Conservation (phyloP, 768 basidiomycete genomes). For the Ramaria sp. region DNA sequence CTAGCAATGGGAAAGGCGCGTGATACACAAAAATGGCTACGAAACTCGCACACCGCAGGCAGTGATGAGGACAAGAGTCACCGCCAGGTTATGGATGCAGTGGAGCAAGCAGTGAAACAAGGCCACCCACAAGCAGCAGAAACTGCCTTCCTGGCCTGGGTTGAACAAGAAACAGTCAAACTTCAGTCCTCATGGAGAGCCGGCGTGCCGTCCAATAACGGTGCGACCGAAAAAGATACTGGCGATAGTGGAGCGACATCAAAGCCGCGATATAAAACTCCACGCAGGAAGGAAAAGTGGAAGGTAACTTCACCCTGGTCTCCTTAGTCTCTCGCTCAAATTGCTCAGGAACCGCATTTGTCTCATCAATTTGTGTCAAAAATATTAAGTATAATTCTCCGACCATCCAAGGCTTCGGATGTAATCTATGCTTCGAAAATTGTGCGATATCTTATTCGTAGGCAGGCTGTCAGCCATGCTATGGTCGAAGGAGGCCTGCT, state of each 20-base stretch:
- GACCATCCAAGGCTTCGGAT: constrained; percentile 21
- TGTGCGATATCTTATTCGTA: constrained; percentile 45
- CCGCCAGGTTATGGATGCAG: constrained; percentile 24
- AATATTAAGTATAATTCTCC: constrained; percentile 40
- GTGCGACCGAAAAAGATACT: background rate
- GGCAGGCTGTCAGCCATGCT: constrained; percentile 39
- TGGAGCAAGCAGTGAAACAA: constrained; percentile 31
- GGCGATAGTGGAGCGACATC: background rate
- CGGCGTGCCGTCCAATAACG: background rate
- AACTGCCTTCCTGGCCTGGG: constrained; percentile 52
- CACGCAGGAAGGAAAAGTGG: constrained; percentile 21
- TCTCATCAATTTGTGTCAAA: constrained; percentile 50
- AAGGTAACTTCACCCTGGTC: background rate
- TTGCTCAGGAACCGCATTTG: constrained; percentile 8
- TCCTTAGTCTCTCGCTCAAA: background rate
- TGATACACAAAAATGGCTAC: constrained; percentile 37
- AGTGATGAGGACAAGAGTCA: constrained; percentile 16
- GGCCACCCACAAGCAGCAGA: constrained; percentile 43
- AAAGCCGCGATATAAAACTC: background rate
- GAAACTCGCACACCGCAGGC: constrained; percentile 4
- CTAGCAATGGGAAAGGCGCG: constrained; percentile 45
- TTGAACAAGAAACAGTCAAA: constrained; percentile 13
- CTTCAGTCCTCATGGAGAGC: background rate
- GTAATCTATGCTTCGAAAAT: constrained; percentile 44
- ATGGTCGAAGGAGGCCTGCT: constrained; percentile 58